Base-by-base conservation (phyloP, 176 grass and related monocot genomes). In the Metroxylon sagu region DNA sequence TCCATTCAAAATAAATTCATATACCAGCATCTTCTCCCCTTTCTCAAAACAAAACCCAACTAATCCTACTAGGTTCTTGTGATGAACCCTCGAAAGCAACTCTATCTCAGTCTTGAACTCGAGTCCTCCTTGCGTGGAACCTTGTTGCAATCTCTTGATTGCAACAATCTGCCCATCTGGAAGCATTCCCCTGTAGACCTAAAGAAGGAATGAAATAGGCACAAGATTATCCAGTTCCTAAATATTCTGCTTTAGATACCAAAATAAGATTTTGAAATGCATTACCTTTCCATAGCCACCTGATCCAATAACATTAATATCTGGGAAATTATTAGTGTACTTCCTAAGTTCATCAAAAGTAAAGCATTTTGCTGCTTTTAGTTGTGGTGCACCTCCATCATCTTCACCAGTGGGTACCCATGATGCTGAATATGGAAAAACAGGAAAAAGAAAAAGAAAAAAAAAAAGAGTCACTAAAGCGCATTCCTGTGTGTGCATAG, bases 61-160 rank as follows among this genome's bases (percentile, higher is more conserved):
- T 16, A 91, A 78, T 60, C 67, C 71, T 30, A 97, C 87, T 51
- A 97, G 71, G 50, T 97, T 97, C 58, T 79, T 91, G 76, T 91
- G 92, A 71, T 97, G 92, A 25, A 97, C 92, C 19, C 87, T 78
- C 0, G 87, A 88, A 65, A 97, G 81, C 18, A 97, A 72, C 71
- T 97, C 87, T 19, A 97, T 90, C 84, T 97, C 92, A 56, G 83
- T 91, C 64, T 91, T 91, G 83, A 97, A 91, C 59, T 97, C 92
- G 54, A 82, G 75, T 23, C 81, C 80, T 25, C 87, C 92, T 72
- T 97, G 92, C 65, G 60, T 80, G 18, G 92, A 91, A 69, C 87
- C 83, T 79, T 85, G 65, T 18, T 83, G 76, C 16, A 78, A 84
- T 69, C 92, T 88, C 70, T 97, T 97, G 72, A 97, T 90, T 51